Percentiles rank a stretch among this genome's conserved stretches.
Conservation (phyloP, 345 rosid species). For the Brassica rapa region DNA sequence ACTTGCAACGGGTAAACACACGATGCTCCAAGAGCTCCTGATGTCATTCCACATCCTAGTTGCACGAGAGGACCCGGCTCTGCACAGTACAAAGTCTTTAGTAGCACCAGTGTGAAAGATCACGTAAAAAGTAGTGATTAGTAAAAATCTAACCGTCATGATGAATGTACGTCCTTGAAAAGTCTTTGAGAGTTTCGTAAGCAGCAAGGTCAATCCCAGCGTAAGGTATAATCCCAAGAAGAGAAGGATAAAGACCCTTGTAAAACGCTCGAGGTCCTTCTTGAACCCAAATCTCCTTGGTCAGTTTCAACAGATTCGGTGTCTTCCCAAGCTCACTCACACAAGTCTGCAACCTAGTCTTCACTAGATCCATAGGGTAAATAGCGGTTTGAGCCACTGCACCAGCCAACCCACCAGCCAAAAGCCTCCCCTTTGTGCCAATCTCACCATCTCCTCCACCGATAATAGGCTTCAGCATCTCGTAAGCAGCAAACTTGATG, state of each 20-base stretch:
- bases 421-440: conserved; percentile 76
- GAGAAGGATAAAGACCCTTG: conserved; percentile 88
- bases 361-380: conserved; percentile 94
- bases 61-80: conserved; percentile 91
- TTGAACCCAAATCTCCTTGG: conserved; percentile 78
- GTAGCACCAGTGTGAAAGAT: conserved; percentile 4
- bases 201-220: conserved; percentile 97
- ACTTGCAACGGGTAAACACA: conserved; percentile 97
- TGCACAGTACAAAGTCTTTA: conserved; percentile 34
- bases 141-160: conserved; percentile 59
- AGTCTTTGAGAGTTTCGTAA: conserved; percentile 88
- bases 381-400: conserved; percentile 91
- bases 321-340: conserved; percentile 67
- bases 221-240: conserved; percentile 90
- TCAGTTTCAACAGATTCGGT: conserved; percentile 62
- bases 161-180: conserved; percentile 71
- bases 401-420: conserved; percentile 94
- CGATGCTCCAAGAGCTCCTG: conserved; percentile 92
- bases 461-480: conserved; percentile 65
- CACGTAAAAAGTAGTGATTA: background rate
- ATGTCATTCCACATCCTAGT: conserved; percentile 85
- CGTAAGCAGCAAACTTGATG: conserved; percentile 81
- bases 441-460: conserved; percentile 62
- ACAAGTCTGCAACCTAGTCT: conserved; percentile 87
- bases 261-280: conserved; percentile 96